Evolutionary conservation across 768 basidiomycete genomes (phyloP), one percentile per base, ranked within the genome.

Genomic region (Lactarius sanguifluus): DNA sequence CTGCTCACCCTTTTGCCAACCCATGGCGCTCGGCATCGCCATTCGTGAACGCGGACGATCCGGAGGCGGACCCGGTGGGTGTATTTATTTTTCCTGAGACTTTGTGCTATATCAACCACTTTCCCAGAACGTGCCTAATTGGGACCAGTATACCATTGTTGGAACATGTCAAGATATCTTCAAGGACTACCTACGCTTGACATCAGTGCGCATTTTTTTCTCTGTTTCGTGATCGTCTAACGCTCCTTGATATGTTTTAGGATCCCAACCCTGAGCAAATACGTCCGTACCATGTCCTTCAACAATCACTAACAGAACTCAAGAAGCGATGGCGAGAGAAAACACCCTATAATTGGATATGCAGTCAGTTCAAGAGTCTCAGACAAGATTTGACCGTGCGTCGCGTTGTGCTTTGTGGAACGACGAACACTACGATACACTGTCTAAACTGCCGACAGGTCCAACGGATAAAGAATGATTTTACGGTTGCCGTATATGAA

Each of bases 401-500:
- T 85, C 56, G 38, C 12, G 30, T 38, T 25, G 32, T 28, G n/a
- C n/a, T 65, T 56, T 64, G 59, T 34, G 54, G 62, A 63, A 63
- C 47, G 68, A 67, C 60, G 40, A 54, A 15, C 56, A 52, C 34
- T 50, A 18, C 56, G 47, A 63, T 65, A n/a, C 62, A 40, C 41
- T 28, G 45, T 59, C 52, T 58, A 47, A 67, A 32, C 20, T 28
- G 60, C 71, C 32, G 56, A 45, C 54, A 98, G 96, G 96, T 99
- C 28, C 97, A 99, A 80, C 89, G 97, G 38, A 97, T 99, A 71
- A 98, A 97, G 80, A 98, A 97, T 71, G 93, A 96, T 63, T 97
- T 99, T 73, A 98, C 97, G 8, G 94, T 96, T 32, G 85, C 90
- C 76, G 97, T 97, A 13, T 99, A 99, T 74, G 97, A 99, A 76